Conservation (phyloP, 2,329 filamentous ascomycete genomes). For the Nothophaeocryptopus gaeumannii region DNA sequence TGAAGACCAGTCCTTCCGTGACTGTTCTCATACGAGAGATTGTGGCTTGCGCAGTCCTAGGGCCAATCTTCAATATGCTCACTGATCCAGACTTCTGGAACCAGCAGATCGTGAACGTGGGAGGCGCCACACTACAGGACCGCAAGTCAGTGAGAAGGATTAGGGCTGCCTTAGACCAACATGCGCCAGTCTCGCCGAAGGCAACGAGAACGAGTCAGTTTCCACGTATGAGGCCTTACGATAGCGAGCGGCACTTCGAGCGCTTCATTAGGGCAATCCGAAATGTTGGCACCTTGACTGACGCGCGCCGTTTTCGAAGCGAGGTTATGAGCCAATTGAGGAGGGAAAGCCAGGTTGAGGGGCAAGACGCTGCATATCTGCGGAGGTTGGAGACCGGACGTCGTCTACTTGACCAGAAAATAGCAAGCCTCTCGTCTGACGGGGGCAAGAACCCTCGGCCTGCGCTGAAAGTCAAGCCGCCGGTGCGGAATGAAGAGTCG, state of each 20-base stretch:
- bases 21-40: conserved; percentile 81
- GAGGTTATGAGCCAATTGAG: conserved; percentile 91
- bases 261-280: conserved; percentile 87
- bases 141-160: conserved; percentile 91
- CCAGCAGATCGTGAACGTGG: conserved; percentile 85
- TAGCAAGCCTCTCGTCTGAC: conserved; percentile 63
- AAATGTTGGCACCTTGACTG: conserved; percentile 85
- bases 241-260: conserved; percentile 90
- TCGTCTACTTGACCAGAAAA: conserved; percentile 82
- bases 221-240: conserved; percentile 74
- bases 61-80: conserved; percentile 74
- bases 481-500: conserved; percentile 30
- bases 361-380: conserved; percentile 80
- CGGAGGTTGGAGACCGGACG: conserved; percentile 90
- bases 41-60: conserved; percentile 85
- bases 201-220: conserved; percentile 54
- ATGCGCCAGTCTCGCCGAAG: conserved; percentile 70
- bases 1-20: conserved; percentile 77
- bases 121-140: conserved; percentile 75
- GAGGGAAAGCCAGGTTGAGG: conserved; percentile 73
- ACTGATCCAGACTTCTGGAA: conserved; percentile 97
- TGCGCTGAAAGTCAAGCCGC: conserved; percentile 40
- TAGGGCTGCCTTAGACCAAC: conserved; percentile 86
- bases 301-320: conserved; percentile 86
- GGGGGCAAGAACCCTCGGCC: conserved; percentile 52